A percentile compares a stretch with the other conserved stretches of the same genome.
Conservation (phyloP, 495 filamentous ascomycete genomes). For the Clavariopsis aquatica region DNA sequence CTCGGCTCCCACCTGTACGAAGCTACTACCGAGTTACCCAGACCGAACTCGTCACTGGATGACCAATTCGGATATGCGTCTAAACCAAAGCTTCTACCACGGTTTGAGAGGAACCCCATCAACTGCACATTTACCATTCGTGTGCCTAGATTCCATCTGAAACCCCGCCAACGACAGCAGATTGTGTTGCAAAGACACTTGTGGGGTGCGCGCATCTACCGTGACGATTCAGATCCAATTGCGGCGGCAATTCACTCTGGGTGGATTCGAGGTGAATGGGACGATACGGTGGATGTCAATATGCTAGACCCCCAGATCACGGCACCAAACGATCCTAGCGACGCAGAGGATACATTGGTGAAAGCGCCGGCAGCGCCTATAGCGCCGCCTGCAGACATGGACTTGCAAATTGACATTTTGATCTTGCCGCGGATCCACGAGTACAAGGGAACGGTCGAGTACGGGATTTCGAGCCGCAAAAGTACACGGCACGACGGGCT, state of each 20-base stretch:
- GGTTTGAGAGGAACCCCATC: slow-evolving; percentile 71
- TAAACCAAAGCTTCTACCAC: slow-evolving; percentile 72
- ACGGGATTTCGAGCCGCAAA: slow-evolving; percentile 75
- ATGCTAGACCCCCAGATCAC: slow-evolving; percentile 66
- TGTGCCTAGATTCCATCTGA: slow-evolving; percentile 77
- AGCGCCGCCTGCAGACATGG: slow-evolving; percentile 60
- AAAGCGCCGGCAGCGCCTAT: slow-evolving; percentile 55
- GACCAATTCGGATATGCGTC: slow-evolving; percentile 68
- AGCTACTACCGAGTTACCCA: slow-evolving; percentile 52
- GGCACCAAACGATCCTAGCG: slow-evolving; percentile 43
- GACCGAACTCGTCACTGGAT: slow-evolving; percentile 49
- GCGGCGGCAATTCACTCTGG: slow-evolving; percentile 92
- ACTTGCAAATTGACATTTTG: slow-evolving; percentile 80
- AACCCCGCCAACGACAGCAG: slow-evolving; percentile 67
- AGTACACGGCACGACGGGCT: slow-evolving; percentile 83
- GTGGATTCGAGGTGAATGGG: slow-evolving; percentile 87
- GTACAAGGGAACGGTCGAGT: slow-evolving; percentile 71
- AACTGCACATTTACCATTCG: slow-evolving; percentile 90
- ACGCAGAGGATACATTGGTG: slow-evolving; percentile 43
- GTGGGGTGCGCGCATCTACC: slow-evolving; percentile 94
- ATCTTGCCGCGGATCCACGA: slow-evolving; percentile 76
- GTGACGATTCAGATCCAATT: slow-evolving; percentile 91
- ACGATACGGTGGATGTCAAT: slow-evolving; percentile 67
- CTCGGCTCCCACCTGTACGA: slow-evolving; percentile 71
- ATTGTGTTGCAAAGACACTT: slow-evolving; percentile 75